Conservation (phyloP, 768 basidiomycete genomes). For the Tephrocybe sp. region DNA sequence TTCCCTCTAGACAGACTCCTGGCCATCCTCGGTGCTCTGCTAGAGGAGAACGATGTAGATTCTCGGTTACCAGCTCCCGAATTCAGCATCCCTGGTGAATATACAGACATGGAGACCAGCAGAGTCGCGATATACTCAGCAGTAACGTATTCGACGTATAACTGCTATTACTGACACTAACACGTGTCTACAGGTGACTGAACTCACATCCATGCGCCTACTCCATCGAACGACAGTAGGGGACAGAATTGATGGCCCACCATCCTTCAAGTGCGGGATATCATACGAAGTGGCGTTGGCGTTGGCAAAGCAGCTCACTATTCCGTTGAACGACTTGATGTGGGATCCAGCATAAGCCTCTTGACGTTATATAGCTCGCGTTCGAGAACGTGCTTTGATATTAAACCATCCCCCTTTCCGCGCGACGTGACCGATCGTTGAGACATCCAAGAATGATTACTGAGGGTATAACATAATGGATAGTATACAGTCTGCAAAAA, state of each 20-base stretch:
- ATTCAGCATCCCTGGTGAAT: slow-evolving; percentile 62
- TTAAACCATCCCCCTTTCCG: too few species aligned
- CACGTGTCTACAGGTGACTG: slow-evolving; percentile 49
- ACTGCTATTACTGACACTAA: neutral
- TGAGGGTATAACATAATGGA: too few species aligned
- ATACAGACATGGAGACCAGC: slow-evolving; percentile 72
- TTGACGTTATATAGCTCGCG: too few species aligned
- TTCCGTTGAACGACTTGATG: slow-evolving; percentile 63
- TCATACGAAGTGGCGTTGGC: slow-evolving; percentile 53
- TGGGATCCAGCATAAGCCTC: slow-evolving; percentile 64
- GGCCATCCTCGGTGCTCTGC: slow-evolving; percentile 73
- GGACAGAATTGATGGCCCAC: slow-evolving; percentile 69
- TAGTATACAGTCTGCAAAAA: too few species aligned
- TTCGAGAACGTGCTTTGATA: too few species aligned
- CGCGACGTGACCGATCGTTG: too few species aligned
- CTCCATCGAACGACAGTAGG: slow-evolving; percentile 61
- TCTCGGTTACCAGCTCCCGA: slow-evolving; percentile 41
- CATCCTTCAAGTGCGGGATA: slow-evolving; percentile 75
- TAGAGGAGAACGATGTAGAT: slow-evolving; percentile 71
- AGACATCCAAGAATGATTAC: too few species aligned
- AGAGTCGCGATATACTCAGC: slow-evolving; percentile 58
- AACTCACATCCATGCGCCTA: slow-evolving; percentile 63
- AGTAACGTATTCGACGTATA: slow-evolving; percentile 39
- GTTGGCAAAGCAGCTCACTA: slow-evolving; percentile 59
- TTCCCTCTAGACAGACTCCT: slow-evolving; percentile 81